phyloP scores from a whole-genome alignment of 2,329 filamentous ascomycete genomes.

The Aspergillus bombycis region DNA sequence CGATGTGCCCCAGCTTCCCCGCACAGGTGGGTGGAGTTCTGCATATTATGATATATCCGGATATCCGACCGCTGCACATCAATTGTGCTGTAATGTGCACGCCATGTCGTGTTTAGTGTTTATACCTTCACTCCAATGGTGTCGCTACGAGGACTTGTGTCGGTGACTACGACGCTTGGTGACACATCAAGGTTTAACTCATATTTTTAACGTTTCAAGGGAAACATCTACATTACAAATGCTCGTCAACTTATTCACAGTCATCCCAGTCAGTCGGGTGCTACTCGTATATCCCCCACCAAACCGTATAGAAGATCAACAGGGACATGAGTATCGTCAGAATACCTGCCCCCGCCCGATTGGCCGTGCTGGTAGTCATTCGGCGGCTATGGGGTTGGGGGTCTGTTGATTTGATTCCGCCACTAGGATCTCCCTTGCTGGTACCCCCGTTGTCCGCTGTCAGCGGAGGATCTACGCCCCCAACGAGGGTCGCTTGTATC shows the following conservation, averaged over 20 bases:
- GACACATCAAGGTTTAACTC: not conserved
- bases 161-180: not conserved
- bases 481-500: slow-evolving; percentile 39
- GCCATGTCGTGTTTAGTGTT: no score
- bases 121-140: no score
- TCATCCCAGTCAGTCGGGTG: not conserved
- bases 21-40: not conserved
- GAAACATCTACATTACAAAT: not conserved
- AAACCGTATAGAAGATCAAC: slow-evolving; percentile 37
- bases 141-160: not conserved
- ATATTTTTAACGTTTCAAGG: not conserved
- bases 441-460: slow-evolving; percentile 36
- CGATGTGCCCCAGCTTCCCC: not conserved
- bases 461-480: slow-evolving; percentile 32
- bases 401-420: slow-evolving; percentile 23
- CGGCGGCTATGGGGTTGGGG: slow-evolving; percentile 19
- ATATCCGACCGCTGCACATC: not conserved
- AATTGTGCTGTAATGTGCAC: not conserved
- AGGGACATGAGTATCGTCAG: slow-evolving; percentile 44
- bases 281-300: slow-evolving; percentile 42
- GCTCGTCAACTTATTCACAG: not conserved
- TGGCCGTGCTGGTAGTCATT: slow-evolving; percentile 34
- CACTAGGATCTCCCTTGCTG: slow-evolving; percentile 37
- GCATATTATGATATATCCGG: not conserved
- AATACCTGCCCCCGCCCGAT: slow-evolving; percentile 48